Base-by-base conservation (phyloP, 306 rosid genomes). In the Rosa persica region DNA sequence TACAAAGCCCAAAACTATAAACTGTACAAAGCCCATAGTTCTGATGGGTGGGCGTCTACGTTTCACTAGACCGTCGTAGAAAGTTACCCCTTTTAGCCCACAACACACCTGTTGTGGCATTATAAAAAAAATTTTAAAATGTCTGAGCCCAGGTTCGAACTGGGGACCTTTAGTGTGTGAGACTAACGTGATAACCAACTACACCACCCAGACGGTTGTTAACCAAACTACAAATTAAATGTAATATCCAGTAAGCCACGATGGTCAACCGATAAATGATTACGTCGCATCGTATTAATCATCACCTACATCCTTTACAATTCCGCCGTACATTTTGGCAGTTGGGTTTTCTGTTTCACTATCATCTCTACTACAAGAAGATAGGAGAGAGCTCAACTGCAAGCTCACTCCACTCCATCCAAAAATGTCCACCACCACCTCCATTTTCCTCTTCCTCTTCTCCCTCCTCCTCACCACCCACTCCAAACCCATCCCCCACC, bases 141-240 rank as follows among this genome's bases (percentile, higher is more conserved):
- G 96, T 89, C 90, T 84, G 87, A 86, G 88, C 89, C 93, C 91
- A 89, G 96, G 88, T 89, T 89, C 87, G 90, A 89, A 86, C 93
- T 87, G 88, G 90, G 90, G 93, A 91, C 91, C 90, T 87, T 86
- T 83, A 86, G 92, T 86, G 96, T 89, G 96, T 91, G 93, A 89
- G 96, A 89, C 93, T 89, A 86, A 88, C 92, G 89, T 87, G 96
- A 91, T 89, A 89, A 91, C 93, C 90, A 62, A 87, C 92, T 88
- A 89, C 93, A 86, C 92, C 88, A 91, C 89, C 92, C 90, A 87
- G 92, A 91, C 93, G 0, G 0, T 0, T 23, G 4, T 0, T 3
- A 0, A 0, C 10, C 0, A 0, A 0, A 4, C 0, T 9, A 54
- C 25, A 17, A 6, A 49, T 1, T 49, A 49, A 4, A 0, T 5